Percentiles rank a stretch among this genome's conserved stretches.
Conservation (phyloP, 2,329 filamentous ascomycete genomes). For the Colletotrichum lentis region DNA sequence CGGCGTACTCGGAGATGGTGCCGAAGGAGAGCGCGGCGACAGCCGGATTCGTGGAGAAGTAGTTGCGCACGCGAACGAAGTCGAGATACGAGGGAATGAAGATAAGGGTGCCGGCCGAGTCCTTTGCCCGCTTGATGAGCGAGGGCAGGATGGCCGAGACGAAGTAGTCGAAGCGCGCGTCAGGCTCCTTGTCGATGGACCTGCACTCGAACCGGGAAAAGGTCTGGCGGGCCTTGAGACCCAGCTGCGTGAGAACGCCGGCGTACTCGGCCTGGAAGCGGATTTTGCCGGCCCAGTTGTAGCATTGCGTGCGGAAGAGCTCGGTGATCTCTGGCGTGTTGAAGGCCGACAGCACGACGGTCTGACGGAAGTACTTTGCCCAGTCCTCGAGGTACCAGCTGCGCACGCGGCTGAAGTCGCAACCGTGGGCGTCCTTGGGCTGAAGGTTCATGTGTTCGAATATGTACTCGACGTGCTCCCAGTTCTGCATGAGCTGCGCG, state of each 20-base stretch:
- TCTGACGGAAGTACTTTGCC: constrained; percentile 83
- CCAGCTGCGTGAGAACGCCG: constrained; percentile 77
- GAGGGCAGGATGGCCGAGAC: constrained; percentile 79
- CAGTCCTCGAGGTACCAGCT: constrained; percentile 93
- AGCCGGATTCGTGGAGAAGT: constrained; percentile 77
- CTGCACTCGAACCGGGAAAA: constrained; percentile 85
- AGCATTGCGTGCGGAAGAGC: constrained; percentile 77
- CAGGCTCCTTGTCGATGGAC: constrained; percentile 78
- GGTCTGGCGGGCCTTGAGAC: constrained; percentile 79
- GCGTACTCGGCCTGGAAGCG: constrained; percentile 75
- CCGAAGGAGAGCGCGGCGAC: constrained; percentile 73
- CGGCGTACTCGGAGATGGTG: constrained; percentile 87
- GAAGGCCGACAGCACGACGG: constrained; percentile 81
- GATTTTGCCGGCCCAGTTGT: constrained; percentile 81
- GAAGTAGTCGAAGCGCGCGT: constrained; percentile 92
- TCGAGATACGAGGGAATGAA: constrained; percentile 95
- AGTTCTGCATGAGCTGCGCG: constrained; percentile 96
- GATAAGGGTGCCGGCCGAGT: constrained; percentile 75
- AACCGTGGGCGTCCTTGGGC: constrained; percentile 87
- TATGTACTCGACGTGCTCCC: constrained; percentile 93
- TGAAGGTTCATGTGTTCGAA: constrained; percentile 92
- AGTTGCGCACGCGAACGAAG: constrained; percentile 92
- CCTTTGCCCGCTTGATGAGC: constrained; percentile 73
- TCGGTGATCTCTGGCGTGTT: constrained; percentile 88
- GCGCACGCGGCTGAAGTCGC: constrained; percentile 90